phyloP scores from a whole-genome alignment of 768 basidiomycete species.

The Mycena epipterygia region DNA sequence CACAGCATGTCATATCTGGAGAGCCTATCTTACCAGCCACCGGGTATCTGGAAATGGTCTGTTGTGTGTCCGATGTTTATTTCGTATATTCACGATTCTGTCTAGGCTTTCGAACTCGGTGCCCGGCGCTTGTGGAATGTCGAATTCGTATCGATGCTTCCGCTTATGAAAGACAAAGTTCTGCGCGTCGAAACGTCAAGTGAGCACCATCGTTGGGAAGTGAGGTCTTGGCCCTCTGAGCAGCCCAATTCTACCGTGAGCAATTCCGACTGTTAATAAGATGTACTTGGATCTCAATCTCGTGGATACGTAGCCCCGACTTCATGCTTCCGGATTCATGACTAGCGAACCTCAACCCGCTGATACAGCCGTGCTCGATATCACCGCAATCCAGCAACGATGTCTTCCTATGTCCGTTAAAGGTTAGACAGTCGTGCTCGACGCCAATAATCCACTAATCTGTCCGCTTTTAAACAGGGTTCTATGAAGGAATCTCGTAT shows the following conservation, averaged over 20 bases:
- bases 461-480: too few relatives aligned
- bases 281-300: background rate
- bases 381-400: too few relatives aligned
- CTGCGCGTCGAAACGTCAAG: background rate
- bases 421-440: too few relatives aligned
- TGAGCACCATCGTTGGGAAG: background rate
- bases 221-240: too few relatives aligned
- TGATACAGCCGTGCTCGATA: too few relatives aligned
- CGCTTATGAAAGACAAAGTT: background rate
- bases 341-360: too few relatives aligned
- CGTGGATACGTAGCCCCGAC: background rate
- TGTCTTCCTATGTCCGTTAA: too few relatives aligned
- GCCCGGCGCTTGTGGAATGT: background rate
- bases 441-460: too few relatives aligned
- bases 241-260: too few relatives aligned
- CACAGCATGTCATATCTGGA: conserved; percentile 10
- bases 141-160: background rate
- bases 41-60: conserved; percentile 15
- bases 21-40: conserved; percentile 17
- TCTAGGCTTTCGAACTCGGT: background rate
- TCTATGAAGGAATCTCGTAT: too few relatives aligned
- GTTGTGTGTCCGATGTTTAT: background rate
- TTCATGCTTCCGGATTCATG: background rate
- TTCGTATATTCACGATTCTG: background rate
- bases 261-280: too few relatives aligned